Conservation (phyloP, 441 rosid species). For the Lepidium campestre region DNA sequence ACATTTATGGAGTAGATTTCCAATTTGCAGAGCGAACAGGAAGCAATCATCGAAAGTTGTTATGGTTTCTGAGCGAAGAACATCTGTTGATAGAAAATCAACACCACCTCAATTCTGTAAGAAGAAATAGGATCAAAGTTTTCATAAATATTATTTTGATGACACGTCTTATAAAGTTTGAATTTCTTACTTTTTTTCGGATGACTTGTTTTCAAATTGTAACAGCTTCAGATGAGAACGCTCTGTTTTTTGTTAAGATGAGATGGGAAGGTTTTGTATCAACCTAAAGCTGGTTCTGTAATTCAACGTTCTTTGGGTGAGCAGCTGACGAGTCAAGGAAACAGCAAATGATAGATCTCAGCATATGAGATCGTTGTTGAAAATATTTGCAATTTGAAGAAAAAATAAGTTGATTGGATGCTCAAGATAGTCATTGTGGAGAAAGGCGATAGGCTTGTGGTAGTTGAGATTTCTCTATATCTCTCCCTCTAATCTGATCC, state of each 20-base stretch:
- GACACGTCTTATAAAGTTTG: no score
- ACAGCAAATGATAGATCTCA: no score
- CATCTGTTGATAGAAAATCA: constrained; percentile 44
- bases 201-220: neutral
- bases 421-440: no score
- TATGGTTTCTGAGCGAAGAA: constrained; percentile 60
- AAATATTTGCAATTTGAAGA: no score
- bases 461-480: constrained; percentile 14
- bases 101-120: constrained; percentile 40
- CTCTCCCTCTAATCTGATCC: neutral
- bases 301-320: constrained; percentile 48
- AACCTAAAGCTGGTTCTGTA: constrained; percentile 56
- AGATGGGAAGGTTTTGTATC: constrained; percentile 41
- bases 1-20: no score
- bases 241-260: no score
- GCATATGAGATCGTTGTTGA: no score
- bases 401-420: no score
- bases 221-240: constrained; percentile 48
- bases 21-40: no score
- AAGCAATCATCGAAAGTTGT: constrained; percentile 57
- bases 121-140: neutral
- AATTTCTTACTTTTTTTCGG: constrained; percentile 9
- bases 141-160: neutral
- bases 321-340: constrained; percentile 45
- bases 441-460: constrained; percentile 63